phyloP scores from a whole-genome alignment of 2,329 filamentous ascomycete species.

The Alternaria conjuncta region DNA sequence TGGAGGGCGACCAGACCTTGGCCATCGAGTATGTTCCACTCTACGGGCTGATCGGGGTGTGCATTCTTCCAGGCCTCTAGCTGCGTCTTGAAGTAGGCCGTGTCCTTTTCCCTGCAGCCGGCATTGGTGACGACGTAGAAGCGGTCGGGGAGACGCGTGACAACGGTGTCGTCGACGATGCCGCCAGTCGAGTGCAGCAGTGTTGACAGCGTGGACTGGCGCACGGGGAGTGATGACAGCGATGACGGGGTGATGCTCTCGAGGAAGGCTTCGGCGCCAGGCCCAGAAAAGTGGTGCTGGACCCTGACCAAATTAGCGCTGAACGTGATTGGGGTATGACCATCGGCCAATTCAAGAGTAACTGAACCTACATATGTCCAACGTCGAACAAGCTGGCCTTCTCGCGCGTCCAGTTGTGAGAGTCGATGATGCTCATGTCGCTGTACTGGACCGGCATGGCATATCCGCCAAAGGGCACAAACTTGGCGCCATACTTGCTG shows the following conservation, averaged over 20 bases:
- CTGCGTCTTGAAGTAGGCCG: conserved; percentile 75
- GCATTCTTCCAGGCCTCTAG: conserved; percentile 60
- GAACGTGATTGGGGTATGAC: neutral
- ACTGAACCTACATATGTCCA: conserved; percentile 79
- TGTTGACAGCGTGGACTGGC: conserved; percentile 82
- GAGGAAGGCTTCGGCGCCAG: conserved; percentile 80
- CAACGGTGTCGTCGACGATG: conserved; percentile 92
- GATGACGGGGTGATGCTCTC: conserved; percentile 82
- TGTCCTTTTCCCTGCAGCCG: conserved; percentile 87
- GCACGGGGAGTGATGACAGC: conserved; percentile 66
- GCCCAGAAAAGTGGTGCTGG: conserved; percentile 83
- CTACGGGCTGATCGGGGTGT: conserved; percentile 55
- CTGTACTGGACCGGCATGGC: conserved; percentile 92
- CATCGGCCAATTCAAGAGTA: too few species aligned
- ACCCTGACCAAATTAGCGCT: conserved; percentile 54
- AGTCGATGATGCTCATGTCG: conserved; percentile 77
- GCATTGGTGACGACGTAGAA: conserved; percentile 98
- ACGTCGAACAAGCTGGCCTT: conserved; percentile 95
- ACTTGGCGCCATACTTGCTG: conserved; percentile 80
- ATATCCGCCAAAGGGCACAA: conserved; percentile 95
- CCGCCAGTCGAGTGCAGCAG: conserved; percentile 81
- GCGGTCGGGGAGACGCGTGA: conserved; percentile 70
- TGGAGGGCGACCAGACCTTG: conserved; percentile 88
- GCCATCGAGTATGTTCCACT: conserved; percentile 73
- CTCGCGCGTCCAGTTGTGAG: conserved; percentile 86